A percentile compares a stretch with the other conserved stretches of the same genome.
These are phyloP conservation scores for Fusarium sambucinum DNA, from an alignment of 2,329 filamentous ascomycete genomes.

Conservation along the genomic window DNA sequence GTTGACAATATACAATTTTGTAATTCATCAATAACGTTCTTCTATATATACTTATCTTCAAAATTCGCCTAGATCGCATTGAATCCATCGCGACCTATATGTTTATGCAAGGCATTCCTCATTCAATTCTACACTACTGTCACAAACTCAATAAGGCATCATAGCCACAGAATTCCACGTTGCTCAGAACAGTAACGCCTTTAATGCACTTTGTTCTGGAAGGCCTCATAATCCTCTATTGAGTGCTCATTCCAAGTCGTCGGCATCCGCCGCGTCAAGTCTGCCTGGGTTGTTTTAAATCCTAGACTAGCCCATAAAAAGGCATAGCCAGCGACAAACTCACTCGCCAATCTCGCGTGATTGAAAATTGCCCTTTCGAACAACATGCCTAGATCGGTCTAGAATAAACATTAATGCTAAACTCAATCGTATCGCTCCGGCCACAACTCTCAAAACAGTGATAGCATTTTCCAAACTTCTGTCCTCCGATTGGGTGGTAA, in stretches of 20 bases:
- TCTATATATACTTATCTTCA: neutral
- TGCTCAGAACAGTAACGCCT: too few relatives aligned
- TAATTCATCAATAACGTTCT: neutral
- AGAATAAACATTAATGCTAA: neutral
- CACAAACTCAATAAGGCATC: too few relatives aligned
- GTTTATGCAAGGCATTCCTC: too few relatives aligned
- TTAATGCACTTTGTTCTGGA: too few relatives aligned
- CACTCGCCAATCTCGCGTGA: neutral
- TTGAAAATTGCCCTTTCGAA: neutral
- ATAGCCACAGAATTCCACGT: too few relatives aligned
- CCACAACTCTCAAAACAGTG: neutral
- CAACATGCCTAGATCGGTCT: neutral
- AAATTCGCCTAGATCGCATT: neutral
- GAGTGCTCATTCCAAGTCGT: too few relatives aligned
- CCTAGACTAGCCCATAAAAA: too few relatives aligned
- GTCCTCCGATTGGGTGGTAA: neutral
- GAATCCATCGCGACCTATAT: neutral
- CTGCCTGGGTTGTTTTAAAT: too few relatives aligned
- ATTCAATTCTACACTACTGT: too few relatives aligned
- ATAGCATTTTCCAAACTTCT: neutral
- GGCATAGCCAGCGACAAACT: too few relatives aligned
- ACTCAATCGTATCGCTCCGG: neutral
- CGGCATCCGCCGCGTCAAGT: too few relatives aligned
- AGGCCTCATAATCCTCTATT: too few relatives aligned
- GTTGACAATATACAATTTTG: neutral